Percentiles rank a stretch among this genome's conserved stretches.
phyloP scores from a whole-genome alignment of 139 green algal genomes.

The Pseudopediastrum boryanum region DNA sequence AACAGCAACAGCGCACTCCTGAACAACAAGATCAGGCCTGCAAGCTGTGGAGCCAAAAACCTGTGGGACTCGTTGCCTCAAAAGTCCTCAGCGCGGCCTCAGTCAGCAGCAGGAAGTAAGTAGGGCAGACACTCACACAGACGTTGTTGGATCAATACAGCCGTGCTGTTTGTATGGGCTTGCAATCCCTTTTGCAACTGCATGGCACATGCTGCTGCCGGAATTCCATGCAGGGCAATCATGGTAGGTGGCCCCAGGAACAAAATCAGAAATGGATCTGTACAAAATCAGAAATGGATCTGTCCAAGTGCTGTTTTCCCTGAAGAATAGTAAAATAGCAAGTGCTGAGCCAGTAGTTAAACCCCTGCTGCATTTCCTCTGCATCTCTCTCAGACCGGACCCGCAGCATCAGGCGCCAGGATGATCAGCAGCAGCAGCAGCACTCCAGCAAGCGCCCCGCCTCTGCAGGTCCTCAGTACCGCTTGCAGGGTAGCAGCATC shows the following conservation, averaged over 20 bases:
- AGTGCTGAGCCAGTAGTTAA: background rate
- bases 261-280: too few relatives aligned
- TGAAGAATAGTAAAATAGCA: background rate
- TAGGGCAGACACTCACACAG: background rate
- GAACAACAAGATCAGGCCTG: slow-evolving; percentile 20
- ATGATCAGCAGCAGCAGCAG: background rate
- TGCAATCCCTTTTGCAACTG: background rate
- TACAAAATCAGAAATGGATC: too few relatives aligned
- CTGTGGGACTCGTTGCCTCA: slow-evolving; percentile 39
- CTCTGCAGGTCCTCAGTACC: slow-evolving; percentile 9
- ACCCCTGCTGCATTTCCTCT: background rate
- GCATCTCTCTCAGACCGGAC: background rate
- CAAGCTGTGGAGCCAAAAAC: slow-evolving; percentile 34
- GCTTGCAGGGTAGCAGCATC: slow-evolving; percentile 8
- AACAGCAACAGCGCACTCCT: background rate
- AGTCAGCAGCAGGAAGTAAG: slow-evolving; percentile 1
- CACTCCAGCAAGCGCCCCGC: background rate
- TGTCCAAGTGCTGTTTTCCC: background rate
- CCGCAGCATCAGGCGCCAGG: background rate
- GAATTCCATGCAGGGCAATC: too few relatives aligned
- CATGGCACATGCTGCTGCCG: too few relatives aligned
- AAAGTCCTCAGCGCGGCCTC: slow-evolving; percentile 16
- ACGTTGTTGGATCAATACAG: background rate
- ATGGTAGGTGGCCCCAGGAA: too few relatives aligned
- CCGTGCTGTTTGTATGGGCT: background rate